A percentile compares a stretch with the other conserved stretches of the same genome.
These are phyloP conservation scores for Xylariaceae sp. DNA, from an alignment of 2,329 filamentous ascomycete species.

Conservation along the genomic window DNA sequence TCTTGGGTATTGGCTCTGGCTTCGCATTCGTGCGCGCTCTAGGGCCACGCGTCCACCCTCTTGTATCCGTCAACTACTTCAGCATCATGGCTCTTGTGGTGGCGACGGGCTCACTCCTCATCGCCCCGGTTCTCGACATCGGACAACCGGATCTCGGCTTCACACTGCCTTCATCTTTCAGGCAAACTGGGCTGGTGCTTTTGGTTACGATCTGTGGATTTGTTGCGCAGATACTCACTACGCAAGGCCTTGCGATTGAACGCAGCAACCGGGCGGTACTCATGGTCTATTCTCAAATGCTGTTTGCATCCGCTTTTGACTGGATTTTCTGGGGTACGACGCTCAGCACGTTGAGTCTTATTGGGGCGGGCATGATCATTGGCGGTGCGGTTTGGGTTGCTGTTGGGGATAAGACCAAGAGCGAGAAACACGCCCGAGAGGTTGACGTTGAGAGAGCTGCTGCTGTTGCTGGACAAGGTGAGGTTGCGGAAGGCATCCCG, in stretches of 20 bases:
- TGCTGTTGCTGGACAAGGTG: conserved; percentile 30
- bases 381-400: conserved; percentile 53
- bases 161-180: conserved; percentile 37
- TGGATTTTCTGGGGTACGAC: conserved; percentile 50
- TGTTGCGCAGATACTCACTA: conserved; percentile 81
- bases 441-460: conserved; percentile 34
- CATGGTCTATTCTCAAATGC: conserved; percentile 59
- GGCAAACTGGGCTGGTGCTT: conserved; percentile 65
- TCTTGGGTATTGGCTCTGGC: conserved; percentile 70
- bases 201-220: conserved; percentile 74
- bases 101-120: conserved; percentile 57
- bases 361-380: conserved; percentile 52
- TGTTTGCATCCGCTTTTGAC: conserved; percentile 54
- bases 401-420: conserved; percentile 38
- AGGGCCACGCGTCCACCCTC: conserved; percentile 72
- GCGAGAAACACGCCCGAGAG: conserved; percentile 22
- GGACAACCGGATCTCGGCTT: conserved; percentile 41
- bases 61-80: conserved; percentile 88
- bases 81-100: conserved; percentile 68
- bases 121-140: conserved; percentile 36
- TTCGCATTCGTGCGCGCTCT: conserved; percentile 77
- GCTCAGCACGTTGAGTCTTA: conserved; percentile 49
- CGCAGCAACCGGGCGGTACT: conserved; percentile 58
- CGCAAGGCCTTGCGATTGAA: conserved; percentile 70
- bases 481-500: conserved; percentile 5